These are phyloP conservation scores for Pouteria glomerata DNA, from an alignment of 148 eudicot species.

Conservation along the genomic window DNA sequence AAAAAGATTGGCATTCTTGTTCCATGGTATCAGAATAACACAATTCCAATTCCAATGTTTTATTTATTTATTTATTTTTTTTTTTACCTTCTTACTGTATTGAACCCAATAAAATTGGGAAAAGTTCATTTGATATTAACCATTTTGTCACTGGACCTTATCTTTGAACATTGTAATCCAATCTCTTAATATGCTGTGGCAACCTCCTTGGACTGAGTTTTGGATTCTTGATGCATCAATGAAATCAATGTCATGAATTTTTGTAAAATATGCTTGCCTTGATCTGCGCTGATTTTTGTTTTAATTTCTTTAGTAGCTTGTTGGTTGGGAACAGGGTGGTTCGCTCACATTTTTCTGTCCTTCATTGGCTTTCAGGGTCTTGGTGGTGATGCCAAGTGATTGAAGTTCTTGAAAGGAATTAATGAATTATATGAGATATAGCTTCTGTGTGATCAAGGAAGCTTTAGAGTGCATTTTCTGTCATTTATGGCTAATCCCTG, in stretches of 20 bases:
- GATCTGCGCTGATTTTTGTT: not conserved
- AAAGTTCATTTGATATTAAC: too few relatives aligned
- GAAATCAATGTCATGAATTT: too few relatives aligned
- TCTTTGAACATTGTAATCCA: not conserved
- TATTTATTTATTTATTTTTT: not conserved
- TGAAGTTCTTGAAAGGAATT: not conserved
- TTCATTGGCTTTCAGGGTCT: constrained; percentile 18
- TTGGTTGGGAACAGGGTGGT: not conserved
- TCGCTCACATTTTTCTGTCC: not conserved
- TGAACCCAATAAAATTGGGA: not conserved
- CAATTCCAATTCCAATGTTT: not conserved
- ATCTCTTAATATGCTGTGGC: not conserved
- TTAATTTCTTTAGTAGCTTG: not conserved
- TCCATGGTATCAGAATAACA: not conserved
- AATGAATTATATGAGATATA: not conserved
- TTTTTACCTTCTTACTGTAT: not conserved
- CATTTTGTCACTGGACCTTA: not conserved
- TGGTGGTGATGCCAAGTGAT: constrained; percentile 12
- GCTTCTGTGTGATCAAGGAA: constrained; percentile 9
- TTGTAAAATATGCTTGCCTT: too few relatives aligned
- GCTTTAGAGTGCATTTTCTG: constrained; percentile 2
- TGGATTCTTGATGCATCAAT: too few relatives aligned
- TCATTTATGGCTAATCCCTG: constrained; percentile 2
- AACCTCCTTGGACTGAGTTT: not conserved
- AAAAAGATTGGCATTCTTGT: not conserved